These are phyloP conservation scores for Leishmania lainsoni DNA, from an alignment of 208 protist species.

Conservation along the genomic window DNA sequence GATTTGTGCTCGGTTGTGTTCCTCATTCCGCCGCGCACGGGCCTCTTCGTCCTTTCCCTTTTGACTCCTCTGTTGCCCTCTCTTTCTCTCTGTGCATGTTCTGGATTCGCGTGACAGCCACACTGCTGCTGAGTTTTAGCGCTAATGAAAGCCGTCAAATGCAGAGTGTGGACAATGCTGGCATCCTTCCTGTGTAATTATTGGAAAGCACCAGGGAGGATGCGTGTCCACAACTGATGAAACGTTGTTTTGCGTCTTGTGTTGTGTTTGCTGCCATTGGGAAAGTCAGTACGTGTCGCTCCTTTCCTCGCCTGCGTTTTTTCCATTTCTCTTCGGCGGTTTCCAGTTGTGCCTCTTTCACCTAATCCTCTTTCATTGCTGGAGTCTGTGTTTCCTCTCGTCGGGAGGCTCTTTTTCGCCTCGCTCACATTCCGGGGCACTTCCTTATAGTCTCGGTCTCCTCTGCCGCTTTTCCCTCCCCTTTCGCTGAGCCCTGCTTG, in stretches of 20 bases:
- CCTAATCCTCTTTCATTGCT: neutral
- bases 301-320: neutral
- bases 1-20: neutral
- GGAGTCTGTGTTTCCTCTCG: neutral
- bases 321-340: neutral
- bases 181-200: neutral
- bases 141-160: neutral
- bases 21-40: neutral
- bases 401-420: neutral
- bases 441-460: neutral
- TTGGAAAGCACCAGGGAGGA: neutral
- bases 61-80: neutral
- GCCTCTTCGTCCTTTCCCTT: neutral
- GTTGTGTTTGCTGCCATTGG: neutral
- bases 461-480: neutral
- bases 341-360: neutral
- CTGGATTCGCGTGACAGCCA: neutral
- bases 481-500: neutral
- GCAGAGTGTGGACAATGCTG: neutral
- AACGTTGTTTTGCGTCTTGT: too few species aligned
- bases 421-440: neutral
- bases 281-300: neutral
- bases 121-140: neutral
- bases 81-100: neutral
- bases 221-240: neutral